Conservation (phyloP, 1,284 basidiomycete species). For the Trichosporon inkin region DNA sequence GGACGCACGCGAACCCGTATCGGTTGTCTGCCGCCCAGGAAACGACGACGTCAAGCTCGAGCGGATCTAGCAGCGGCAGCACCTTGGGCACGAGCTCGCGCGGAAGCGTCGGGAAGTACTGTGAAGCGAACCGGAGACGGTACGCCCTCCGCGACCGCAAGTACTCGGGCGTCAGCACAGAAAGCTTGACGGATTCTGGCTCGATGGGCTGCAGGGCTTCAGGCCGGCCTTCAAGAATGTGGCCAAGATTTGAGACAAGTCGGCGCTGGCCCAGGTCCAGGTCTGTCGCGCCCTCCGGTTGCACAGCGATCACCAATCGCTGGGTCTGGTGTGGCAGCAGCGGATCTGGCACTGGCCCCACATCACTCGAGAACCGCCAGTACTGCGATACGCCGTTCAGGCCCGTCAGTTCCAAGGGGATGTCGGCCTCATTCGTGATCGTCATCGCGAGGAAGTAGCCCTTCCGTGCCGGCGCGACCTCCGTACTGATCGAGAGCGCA, state of each 20-base stretch:
- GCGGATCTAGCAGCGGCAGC: constrained; percentile 74
- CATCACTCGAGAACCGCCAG: constrained; percentile 1
- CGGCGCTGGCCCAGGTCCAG: constrained; percentile 27
- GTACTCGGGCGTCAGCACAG: constrained; percentile 19
- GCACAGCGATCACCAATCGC: constrained; percentile 20
- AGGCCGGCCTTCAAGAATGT: constrained; percentile 29
- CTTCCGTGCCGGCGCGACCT: constrained; percentile 7
- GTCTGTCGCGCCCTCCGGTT: not conserved
- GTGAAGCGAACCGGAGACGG: constrained; percentile 43
- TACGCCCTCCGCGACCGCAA: constrained; percentile 23
- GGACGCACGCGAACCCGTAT: constrained; percentile 60
- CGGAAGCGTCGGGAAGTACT: constrained; percentile 63
- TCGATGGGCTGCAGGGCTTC: constrained; percentile 11
- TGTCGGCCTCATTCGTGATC: constrained; percentile 14
- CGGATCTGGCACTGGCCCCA: not conserved
- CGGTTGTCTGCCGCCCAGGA: constrained; percentile 64
- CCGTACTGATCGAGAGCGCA: constrained; percentile 9
- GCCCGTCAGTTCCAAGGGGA: constrained; percentile 9
- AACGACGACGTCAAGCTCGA: constrained; percentile 65
- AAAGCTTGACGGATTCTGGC: constrained; percentile 2
- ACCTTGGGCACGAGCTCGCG: constrained; percentile 55
- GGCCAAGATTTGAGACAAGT: constrained; percentile 29
- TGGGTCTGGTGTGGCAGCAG: constrained; percentile 37
- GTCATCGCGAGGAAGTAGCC: constrained; percentile 17
- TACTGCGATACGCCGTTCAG: constrained; percentile 11